Conservation (phyloP, 805 yeast species). For the Metschnikowia drakensbergensis region DNA sequence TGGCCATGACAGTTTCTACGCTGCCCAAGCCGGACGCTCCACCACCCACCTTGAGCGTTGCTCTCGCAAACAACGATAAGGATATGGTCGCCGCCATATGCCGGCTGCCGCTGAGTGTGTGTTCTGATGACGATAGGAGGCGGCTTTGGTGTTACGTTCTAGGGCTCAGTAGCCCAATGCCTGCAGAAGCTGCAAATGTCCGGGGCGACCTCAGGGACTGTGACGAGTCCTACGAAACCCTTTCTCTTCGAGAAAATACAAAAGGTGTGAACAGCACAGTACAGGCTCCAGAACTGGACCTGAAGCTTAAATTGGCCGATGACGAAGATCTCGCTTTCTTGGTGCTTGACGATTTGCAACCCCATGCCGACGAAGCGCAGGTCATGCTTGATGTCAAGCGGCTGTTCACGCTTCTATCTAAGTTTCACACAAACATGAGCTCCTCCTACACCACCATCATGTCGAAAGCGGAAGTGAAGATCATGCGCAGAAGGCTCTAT, state of each 20-base stretch:
- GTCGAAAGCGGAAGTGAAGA: conserved; percentile 27
- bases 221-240: not conserved
- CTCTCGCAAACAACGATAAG: not conserved
- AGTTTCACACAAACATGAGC: conserved; percentile 17
- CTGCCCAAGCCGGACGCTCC: not conserved
- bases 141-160: not conserved
- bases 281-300: not conserved
- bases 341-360: conserved; percentile 27
- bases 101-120: not conserved
- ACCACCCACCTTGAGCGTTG: not conserved
- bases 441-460: conserved; percentile 32
- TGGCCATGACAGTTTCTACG: not conserved
- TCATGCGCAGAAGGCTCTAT: conserved; percentile 40
- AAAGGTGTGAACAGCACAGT: no score
- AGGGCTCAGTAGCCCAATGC: not conserved
- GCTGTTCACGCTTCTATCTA: conserved; percentile 49
- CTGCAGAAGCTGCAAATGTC: no score
- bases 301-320: not conserved
- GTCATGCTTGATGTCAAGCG: conserved; percentile 74
- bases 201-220: not conserved
- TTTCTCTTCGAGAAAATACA: not conserved
- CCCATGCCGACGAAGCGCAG: conserved; percentile 75
- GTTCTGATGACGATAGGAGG: not conserved
- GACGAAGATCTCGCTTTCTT: conserved; percentile 3
- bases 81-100: not conserved